Evolutionary conservation across 129 eudicot species (phyloP), one percentile per base, ranked within the genome.

Genomic region (Pittosporum tobira): DNA sequence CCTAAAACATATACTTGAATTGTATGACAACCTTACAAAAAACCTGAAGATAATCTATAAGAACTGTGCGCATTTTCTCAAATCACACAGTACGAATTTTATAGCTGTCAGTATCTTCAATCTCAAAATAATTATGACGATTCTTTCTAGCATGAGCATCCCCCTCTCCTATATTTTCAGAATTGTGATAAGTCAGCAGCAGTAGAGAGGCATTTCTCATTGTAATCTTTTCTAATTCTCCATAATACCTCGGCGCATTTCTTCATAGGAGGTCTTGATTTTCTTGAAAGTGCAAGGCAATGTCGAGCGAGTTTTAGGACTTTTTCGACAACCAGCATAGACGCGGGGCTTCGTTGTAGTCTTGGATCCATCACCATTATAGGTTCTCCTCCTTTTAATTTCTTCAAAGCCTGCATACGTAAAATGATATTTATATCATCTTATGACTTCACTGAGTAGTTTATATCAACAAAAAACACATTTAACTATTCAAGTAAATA

Each of bases 301-400:
- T 79, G 80, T 9, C 75, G 63, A 15, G 94, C 88, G 0, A 88
- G 81, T 62, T 79, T 69, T 44, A 88, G 73, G 9, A 88, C 83
- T 56, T 77, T 88, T 38, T 84, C 82, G 20, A 84, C 75, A 34
- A 80, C 96, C 75, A 65, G 65, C 49, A 81, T 46, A 21, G 96
- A 84, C 26, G 85, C 78, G 0, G 94, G 90, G 44, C 58, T 88
- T 77, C 96, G 70, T 28, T 73, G 69, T 45, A 88, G 59, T 48
- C 84, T 81, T 37, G 84, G 84, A 74, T 84, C 96, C 94, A 88
- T 81, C 48, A 75, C 88, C 42, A 79, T 37, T 34, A 81, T 82
- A 38, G 66, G 75, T 34, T 81, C 94, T 57, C 88, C 94, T 11
- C 66, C 71, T 72, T 65, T 88, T n/a, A 88, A 82, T 61, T 64